A percentile compares a stretch with the other conserved stretches of the same genome.
phyloP scores from a whole-genome alignment of 2,329 filamentous ascomycete species.

The Sporothrix curviconia region DNA sequence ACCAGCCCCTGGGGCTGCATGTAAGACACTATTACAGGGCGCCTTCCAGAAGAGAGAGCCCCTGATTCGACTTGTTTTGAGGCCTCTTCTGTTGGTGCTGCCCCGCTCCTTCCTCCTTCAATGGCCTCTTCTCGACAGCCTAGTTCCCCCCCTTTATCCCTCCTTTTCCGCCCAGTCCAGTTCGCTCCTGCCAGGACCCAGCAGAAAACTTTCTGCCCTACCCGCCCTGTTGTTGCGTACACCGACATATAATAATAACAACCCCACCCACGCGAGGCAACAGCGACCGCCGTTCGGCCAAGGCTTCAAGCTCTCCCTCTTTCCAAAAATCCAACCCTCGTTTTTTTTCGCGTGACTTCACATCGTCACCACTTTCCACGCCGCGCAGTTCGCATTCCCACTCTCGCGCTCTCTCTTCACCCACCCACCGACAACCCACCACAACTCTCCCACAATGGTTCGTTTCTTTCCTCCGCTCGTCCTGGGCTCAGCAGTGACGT shows the following conservation, averaged over 20 bases:
- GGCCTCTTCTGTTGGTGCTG: background rate
- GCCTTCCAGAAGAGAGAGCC: too few species aligned
- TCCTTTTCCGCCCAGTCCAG: slow-evolving; percentile 7
- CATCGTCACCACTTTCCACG: slow-evolving; percentile 5
- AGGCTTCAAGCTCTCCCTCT: slow-evolving; percentile 14
- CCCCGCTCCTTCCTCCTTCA: slow-evolving; percentile 10
- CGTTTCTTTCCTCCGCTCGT: slow-evolving; percentile 7
- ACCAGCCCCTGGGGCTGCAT: background rate
- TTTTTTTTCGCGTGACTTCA: slow-evolving; percentile 4
- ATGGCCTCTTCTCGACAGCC: background rate
- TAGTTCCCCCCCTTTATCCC: slow-evolving; percentile 4
- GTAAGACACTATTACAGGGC: too few species aligned
- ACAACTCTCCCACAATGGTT: slow-evolving; percentile 16
- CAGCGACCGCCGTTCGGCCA: slow-evolving; percentile 1
- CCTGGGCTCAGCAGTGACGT: background rate
- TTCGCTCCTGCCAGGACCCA: background rate
- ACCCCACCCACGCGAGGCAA: slow-evolving; percentile 9
- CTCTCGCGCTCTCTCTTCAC: background rate
- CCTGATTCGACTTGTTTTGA: too few species aligned
- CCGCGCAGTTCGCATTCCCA: background rate
- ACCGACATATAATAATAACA: slow-evolving; percentile 13
- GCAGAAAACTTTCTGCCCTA: slow-evolving; percentile 7
- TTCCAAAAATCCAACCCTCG: slow-evolving; percentile 5
- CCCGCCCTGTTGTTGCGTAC: background rate
- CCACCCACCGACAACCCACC: background rate